These are phyloP conservation scores for Aureobasidium sp. DNA, from an alignment of 2,329 filamentous ascomycete genomes.

Conservation along the genomic window DNA sequence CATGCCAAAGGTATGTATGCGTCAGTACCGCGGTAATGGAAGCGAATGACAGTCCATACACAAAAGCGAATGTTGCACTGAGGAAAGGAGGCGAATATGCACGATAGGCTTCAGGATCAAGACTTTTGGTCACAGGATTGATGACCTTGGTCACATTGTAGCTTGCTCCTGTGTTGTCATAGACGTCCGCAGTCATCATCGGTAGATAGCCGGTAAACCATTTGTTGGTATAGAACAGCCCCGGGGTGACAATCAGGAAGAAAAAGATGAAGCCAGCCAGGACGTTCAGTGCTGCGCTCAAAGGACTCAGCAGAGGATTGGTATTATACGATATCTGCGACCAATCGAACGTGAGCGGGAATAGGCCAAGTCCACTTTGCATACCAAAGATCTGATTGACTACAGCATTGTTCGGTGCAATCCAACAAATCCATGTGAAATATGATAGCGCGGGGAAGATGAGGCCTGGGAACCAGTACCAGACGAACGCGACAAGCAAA, in stretches of 20 bases:
- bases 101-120: slow-evolving; percentile 26
- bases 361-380: slow-evolving; percentile 68
- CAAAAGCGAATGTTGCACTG: slow-evolving; percentile 32
- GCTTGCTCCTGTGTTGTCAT: slow-evolving; percentile 72
- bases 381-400: slow-evolving; percentile 81
- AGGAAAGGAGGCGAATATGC: slow-evolving; percentile 38
- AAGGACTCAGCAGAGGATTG: slow-evolving; percentile 46
- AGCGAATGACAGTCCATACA: slow-evolving; percentile 33
- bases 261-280: slow-evolving; percentile 38
- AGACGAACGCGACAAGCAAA: slow-evolving; percentile 63
- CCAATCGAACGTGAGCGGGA: slow-evolving; percentile 82
- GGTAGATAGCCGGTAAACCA: slow-evolving; percentile 74
- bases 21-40: slow-evolving; percentile 31
- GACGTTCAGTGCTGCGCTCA: slow-evolving; percentile 36
- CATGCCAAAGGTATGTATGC: slow-evolving; percentile 31
- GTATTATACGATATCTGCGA: slow-evolving; percentile 83
- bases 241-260: slow-evolving; percentile 38
- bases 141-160: slow-evolving; percentile 79
- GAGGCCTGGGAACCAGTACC: slow-evolving; percentile 79
- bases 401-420: slow-evolving; percentile 78
- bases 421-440: slow-evolving; percentile 85
- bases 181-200: slow-evolving; percentile 75
- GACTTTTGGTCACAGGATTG: slow-evolving; percentile 38
- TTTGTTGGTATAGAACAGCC: slow-evolving; percentile 37
- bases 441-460: slow-evolving; percentile 79